Percentiles rank a stretch among this genome's conserved stretches.
Evolutionary conservation across 2,329 filamentous ascomycete genomes (phyloP).

Genomic region (Pestalotiopsis sp.): DNA sequence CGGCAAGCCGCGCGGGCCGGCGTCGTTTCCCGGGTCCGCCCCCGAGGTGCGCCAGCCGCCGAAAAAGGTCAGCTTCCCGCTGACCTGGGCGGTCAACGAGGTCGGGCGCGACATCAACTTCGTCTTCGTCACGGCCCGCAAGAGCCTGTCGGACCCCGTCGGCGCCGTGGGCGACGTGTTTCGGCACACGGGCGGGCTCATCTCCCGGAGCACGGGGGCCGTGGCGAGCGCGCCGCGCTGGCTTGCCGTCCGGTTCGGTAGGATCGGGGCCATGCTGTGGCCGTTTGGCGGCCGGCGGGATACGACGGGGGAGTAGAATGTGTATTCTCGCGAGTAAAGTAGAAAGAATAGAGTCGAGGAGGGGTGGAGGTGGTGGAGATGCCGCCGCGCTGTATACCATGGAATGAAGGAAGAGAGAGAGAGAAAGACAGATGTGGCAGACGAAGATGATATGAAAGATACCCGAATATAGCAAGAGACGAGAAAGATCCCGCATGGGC

Average conservation of each 20-base stretch:
- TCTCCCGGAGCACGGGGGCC: neutral
- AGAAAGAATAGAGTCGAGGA: neutral
- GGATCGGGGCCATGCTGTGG: conserved; percentile 1
- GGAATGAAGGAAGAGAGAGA: neutral
- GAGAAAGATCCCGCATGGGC: neutral
- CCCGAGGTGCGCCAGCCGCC: conserved; percentile 29
- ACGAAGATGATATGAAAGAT: neutral
- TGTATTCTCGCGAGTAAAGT: neutral
- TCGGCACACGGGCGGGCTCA: conserved; percentile 14
- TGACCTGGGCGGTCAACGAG: conserved; percentile 26
- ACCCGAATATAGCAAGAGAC: neutral
- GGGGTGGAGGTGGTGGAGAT: neutral
- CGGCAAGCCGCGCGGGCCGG: conserved; percentile 25
- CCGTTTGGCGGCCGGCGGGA: neutral
- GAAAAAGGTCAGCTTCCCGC: conserved; percentile 24
- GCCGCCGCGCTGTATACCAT: neutral
- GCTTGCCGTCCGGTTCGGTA: neutral
- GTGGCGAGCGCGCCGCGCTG: neutral
- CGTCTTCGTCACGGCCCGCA: conserved; percentile 15
- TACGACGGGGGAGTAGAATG: neutral
- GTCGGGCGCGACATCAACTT: conserved; percentile 18
- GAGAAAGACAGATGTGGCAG: neutral
- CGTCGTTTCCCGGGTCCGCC: conserved; percentile 29
- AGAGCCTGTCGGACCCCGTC: conserved; percentile 19
- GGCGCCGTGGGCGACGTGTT: conserved; percentile 18